These are phyloP conservation scores for Rubia balearica DNA, from an alignment of 305 asterid species.

Conservation along the genomic window DNA sequence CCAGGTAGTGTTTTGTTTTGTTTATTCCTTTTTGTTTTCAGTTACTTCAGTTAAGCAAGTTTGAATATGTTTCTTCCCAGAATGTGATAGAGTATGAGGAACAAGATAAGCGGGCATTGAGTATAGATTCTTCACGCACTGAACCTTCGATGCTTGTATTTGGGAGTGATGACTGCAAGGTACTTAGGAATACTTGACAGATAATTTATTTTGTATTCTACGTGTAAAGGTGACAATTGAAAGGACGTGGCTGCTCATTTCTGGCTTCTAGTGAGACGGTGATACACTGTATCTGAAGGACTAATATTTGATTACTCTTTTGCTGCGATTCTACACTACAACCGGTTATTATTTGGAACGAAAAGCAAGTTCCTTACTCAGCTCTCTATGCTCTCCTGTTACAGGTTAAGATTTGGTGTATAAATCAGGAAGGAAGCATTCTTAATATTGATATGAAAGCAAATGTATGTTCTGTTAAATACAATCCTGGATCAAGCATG, in stretches of 20 bases:
- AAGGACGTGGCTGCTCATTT: neutral
- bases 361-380: neutral
- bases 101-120: constrained; percentile 82
- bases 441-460: constrained; percentile 70
- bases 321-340: neutral
- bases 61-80: constrained; percentile 24
- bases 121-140: constrained; percentile 54
- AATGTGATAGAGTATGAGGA: constrained; percentile 80
- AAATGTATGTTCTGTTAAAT: constrained; percentile 70
- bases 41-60: neutral
- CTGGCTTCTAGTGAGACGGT: neutral
- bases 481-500: constrained; percentile 63
- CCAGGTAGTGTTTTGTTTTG: constrained; percentile 46
- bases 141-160: constrained; percentile 80
- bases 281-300: neutral
- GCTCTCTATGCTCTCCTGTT: constrained; percentile 1
- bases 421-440: constrained; percentile 62
- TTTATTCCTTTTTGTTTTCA: constrained; percentile 31
- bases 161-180: constrained; percentile 89
- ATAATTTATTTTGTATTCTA: neutral
- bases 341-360: neutral
- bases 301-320: neutral
- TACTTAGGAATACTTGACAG: constrained; percentile 8
- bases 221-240: neutral
- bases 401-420: constrained; percentile 74